Evolutionary conservation across 768 basidiomycete species (phyloP), one percentile per base, ranked within the genome.

Genomic region (Calocera cornea): DNA sequence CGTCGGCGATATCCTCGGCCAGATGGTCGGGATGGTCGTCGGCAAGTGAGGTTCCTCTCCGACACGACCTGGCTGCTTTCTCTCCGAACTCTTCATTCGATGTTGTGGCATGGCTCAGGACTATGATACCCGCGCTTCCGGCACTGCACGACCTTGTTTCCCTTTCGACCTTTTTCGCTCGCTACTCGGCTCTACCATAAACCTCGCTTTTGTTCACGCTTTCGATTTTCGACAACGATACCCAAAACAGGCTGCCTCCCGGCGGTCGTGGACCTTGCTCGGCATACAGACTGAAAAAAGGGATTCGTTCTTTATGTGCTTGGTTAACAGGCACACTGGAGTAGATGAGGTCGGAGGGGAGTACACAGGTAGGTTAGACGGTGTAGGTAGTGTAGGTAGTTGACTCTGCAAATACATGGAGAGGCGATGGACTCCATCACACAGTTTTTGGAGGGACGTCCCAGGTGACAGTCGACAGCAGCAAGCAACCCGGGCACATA

Each of bases 71-170:
- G 5, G 24, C 54, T 16, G 11, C 22, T 33, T 10, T 10, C 27
- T 60, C 54, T 60, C 22, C 27, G 11, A 14, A 8, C 31, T 27
- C 31, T 60, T 33, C 24, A 11, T 60, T 33, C 54, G 31, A 29
- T 60, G 54, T 60, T 60, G 54, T 60, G 24, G 31, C 31, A 60
- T 60, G 54, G 54, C 54, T 29, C 54, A 29, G 54, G 54, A 60
- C 54, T 60, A 8, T 60, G 54, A 60, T 60, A 60, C 54, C 54
- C 54, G 54, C 54, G 3, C 31, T 47, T 33, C 27, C 31, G 54
- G 54, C 54, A 19, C 24, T 22, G 11, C 2, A 60, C 31, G 54
- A 60, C 31, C 54, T 10, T 60, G 24, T 60, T 60, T 10, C 31
- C 16, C 10, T 60, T 60, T 27, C 31, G 5, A 10, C 12, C 8